Percentiles rank a stretch among this genome's conserved stretches.
These are phyloP conservation scores for Penicillium sp. DNA, from an alignment of 2,329 filamentous ascomycete genomes.

Conservation along the genomic window DNA sequence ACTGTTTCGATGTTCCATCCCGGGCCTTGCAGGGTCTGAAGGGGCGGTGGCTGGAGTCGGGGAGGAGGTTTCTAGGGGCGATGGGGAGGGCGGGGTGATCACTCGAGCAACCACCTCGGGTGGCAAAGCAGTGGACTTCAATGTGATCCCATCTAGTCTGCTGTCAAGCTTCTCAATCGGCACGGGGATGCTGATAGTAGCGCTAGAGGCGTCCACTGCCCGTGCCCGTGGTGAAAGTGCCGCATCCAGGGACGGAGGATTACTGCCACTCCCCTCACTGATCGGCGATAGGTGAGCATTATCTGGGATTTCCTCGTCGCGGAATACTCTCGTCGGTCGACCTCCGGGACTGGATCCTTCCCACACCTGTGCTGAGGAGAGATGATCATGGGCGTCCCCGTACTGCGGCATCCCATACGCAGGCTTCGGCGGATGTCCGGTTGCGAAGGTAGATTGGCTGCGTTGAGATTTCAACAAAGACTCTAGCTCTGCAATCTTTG, in stretches of 20 bases:
- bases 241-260: constrained; percentile 43
- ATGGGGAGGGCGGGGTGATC: constrained; percentile 46
- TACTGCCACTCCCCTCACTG: constrained; percentile 36
- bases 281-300: constrained; percentile 33
- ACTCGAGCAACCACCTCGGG: constrained; percentile 49
- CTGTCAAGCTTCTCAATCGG: constrained; percentile 53
- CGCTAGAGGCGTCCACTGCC: constrained; percentile 35
- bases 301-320: constrained; percentile 37
- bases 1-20: constrained; percentile 36
- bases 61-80: constrained; percentile 34
- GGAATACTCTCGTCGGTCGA: constrained; percentile 50
- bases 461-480: constrained; percentile 32
- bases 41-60: constrained; percentile 31
- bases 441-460: constrained; percentile 3
- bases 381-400: constrained; percentile 14
- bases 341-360: constrained; percentile 46
- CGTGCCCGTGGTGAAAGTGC: constrained; percentile 45
- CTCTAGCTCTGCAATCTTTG: constrained; percentile 49
- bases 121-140: constrained; percentile 50
- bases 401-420: constrained; percentile 19
- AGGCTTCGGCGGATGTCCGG: constrained; percentile 18
- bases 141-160: constrained; percentile 51
- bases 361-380: constrained; percentile 45
- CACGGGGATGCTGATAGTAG: constrained; percentile 43
- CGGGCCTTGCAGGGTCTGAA: constrained; percentile 29